phyloP scores from a whole-genome alignment of 192 early-diverging fungal genomes.

The Backusella tuberculispora region DNA sequence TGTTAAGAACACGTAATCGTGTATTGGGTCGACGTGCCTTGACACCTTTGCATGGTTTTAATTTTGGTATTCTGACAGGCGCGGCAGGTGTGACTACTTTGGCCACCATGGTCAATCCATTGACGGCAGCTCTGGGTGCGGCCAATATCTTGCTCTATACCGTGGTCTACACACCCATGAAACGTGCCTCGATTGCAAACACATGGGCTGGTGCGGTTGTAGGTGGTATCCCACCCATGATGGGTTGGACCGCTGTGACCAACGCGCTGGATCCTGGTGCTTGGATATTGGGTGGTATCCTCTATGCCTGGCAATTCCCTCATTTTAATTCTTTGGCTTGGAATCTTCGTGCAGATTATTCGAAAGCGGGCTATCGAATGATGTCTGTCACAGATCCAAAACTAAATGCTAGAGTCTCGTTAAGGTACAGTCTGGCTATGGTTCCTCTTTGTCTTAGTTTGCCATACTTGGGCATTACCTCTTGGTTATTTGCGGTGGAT shows the following conservation, averaged over 20 bases:
- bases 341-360: constrained; percentile 92
- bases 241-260: constrained; percentile 95
- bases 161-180: constrained; percentile 89
- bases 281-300: constrained; percentile 75
- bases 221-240: constrained; percentile 97
- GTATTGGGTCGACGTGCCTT: constrained; percentile 80
- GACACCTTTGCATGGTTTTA: constrained; percentile 77
- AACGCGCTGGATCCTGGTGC: constrained; percentile 74
- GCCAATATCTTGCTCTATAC: constrained; percentile 93
- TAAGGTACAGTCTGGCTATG: constrained; percentile 79
- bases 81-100: constrained; percentile 67
- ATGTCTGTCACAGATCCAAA: constrained; percentile 87
- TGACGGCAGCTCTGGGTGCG: constrained; percentile 78
- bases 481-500: constrained; percentile 74
- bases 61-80: constrained; percentile 72
- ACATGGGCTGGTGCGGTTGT: constrained; percentile 96
- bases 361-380: constrained; percentile 97
- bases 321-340: constrained; percentile 95
- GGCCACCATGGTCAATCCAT: constrained; percentile 81
- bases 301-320: constrained; percentile 99
- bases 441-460: constrained; percentile 67
- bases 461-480: constrained; percentile 76
- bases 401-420: constrained; percentile 85
- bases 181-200: constrained; percentile 91
- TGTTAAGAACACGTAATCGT: constrained; percentile 90